phyloP scores from a whole-genome alignment of 2,329 filamentous ascomycete genomes.

The Ophiostoma ips region DNA sequence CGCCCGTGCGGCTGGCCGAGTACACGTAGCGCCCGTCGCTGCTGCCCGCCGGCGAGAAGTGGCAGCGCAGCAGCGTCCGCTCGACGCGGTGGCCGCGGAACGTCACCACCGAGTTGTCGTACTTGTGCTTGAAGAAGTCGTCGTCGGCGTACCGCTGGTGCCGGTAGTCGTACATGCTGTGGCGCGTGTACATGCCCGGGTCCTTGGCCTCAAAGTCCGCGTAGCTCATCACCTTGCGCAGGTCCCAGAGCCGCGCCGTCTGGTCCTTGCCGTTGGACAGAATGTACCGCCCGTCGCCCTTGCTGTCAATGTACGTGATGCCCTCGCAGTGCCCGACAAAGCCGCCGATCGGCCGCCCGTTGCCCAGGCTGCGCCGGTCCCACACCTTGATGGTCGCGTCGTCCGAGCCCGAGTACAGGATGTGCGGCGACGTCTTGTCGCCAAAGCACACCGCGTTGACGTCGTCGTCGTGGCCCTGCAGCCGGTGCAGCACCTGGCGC shows the following conservation, averaged over 20 bases:
- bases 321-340: conserved; percentile 55
- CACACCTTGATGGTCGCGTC: conserved; percentile 91
- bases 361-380: conserved; percentile 86
- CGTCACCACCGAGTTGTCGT: conserved; percentile 86
- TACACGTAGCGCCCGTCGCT: conserved; percentile 90
- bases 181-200: conserved; percentile 38
- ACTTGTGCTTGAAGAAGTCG: conserved; percentile 57
- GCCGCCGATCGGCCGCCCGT: conserved; percentile 55
- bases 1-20: conserved; percentile 77
- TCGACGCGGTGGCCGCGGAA: conserved; percentile 84
- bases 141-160: conserved; percentile 50
- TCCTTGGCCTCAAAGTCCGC: conserved; percentile 45
- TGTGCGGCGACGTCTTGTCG: conserved; percentile 76
- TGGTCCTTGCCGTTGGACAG: conserved; percentile 93
- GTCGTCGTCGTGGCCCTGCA: conserved; percentile 70
- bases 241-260: conserved; percentile 93
- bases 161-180: conserved; percentile 71
- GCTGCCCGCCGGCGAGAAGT: conserved; percentile 78
- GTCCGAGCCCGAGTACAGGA: conserved; percentile 90
- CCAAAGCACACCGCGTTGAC: conserved; percentile 97
- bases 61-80: conserved; percentile 82
- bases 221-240: conserved; percentile 75
- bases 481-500: conserved; percentile 56
- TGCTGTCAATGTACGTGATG: conserved; percentile 55
- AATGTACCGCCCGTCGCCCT: conserved; percentile 64